Evolutionary conservation across 2,329 filamentous ascomycete species (phyloP).

Genomic region (Phyllosticta citrichinensis): DNA sequence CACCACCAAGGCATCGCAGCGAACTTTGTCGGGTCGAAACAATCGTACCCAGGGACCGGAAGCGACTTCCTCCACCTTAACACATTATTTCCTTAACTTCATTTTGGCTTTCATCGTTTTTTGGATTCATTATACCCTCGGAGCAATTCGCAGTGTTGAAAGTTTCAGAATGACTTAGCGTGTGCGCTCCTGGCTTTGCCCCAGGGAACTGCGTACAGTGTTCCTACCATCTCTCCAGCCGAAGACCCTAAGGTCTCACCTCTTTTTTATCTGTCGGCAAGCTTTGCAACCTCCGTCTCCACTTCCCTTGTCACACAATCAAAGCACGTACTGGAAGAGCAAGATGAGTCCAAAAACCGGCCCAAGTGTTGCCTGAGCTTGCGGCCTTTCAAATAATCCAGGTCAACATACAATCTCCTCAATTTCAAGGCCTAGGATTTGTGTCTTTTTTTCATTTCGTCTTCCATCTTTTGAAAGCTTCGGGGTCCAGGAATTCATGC

Average conservation of each 20-base stretch:
- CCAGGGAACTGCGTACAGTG: not conserved
- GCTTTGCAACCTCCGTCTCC: not conserved
- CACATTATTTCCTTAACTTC: slow-evolving; percentile 3
- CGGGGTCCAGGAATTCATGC: not conserved
- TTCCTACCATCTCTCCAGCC: not conserved
- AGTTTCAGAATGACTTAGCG: slow-evolving; percentile 7
- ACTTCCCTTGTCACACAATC: not conserved
- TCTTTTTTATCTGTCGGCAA: not conserved
- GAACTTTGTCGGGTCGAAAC: not conserved
- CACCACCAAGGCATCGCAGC: not conserved
- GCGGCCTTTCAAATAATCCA: not conserved
- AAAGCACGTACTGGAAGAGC: not conserved
- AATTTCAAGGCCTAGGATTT: not conserved
- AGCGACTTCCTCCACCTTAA: not conserved
- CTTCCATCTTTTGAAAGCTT: not conserved
- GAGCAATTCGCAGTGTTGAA: slow-evolving; percentile 9
- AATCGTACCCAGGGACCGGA: not conserved
- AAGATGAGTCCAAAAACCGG: not conserved
- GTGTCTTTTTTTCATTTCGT: not conserved
- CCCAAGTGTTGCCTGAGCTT: not conserved
- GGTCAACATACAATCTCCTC: not conserved
- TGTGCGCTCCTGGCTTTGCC: not conserved
- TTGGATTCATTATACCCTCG: slow-evolving; percentile 12
- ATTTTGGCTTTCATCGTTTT: slow-evolving; percentile 1
- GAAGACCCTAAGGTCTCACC: not conserved